A percentile compares a stretch with the other conserved stretches of the same genome.
These are phyloP conservation scores for Talaromyces adpressus DNA, from an alignment of 495 filamentous ascomycete species.

Conservation along the genomic window DNA sequence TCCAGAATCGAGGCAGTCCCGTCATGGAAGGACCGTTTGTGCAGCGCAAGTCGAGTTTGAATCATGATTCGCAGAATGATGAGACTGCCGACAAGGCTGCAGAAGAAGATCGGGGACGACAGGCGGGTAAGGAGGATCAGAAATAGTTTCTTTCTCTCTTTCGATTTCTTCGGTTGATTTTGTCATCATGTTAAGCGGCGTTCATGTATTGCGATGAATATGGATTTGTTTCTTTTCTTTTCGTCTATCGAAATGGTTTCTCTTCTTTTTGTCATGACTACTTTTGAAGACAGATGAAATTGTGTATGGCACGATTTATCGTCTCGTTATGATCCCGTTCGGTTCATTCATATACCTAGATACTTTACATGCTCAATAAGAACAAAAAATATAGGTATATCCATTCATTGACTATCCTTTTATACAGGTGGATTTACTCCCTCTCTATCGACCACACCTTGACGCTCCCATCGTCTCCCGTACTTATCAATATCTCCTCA, in stretches of 20 bases:
- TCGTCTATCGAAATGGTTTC: neutral
- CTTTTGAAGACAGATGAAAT: neutral
- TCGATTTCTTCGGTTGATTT: neutral
- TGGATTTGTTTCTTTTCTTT: neutral
- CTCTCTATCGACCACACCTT: conserved; percentile 52
- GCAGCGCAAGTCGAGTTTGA: conserved; percentile 38
- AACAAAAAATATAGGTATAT: neutral
- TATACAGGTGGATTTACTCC: neutral
- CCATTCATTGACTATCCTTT: neutral
- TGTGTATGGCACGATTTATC: neutral
- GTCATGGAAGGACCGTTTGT: conserved; percentile 82
- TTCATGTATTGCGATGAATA: neutral
- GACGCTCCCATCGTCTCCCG: conserved; percentile 74
- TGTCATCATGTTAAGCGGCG: neutral
- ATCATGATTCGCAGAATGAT: neutral
- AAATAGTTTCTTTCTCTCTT: neutral
- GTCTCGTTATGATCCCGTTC: neutral
- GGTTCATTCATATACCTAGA: neutral
- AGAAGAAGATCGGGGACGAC: neutral
- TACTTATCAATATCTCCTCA: conserved; percentile 72
- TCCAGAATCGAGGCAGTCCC: conserved; percentile 68
- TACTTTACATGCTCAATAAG: neutral
- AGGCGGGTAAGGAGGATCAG: conserved; percentile 19
- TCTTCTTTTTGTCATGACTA: neutral
- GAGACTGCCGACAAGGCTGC: conserved; percentile 63